phyloP scores from a whole-genome alignment of 2,329 filamentous ascomycete genomes.

The Ceratocystis eucalypticola region DNA sequence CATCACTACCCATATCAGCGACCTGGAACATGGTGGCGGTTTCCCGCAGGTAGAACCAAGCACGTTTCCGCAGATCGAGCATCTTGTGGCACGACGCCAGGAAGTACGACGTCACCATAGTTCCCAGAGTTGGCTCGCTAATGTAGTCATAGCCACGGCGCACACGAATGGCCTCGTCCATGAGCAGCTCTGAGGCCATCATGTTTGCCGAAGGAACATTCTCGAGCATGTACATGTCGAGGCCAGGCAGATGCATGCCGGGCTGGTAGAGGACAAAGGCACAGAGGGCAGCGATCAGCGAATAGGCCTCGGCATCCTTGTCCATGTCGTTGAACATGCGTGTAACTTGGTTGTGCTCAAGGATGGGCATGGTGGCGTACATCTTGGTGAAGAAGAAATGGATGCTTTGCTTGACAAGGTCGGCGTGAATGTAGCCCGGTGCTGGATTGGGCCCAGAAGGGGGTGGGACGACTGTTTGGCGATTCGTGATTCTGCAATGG shows the following conservation, averaged over 20 bases:
- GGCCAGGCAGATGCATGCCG: constrained; percentile 46
- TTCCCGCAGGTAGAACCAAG: constrained; percentile 69
- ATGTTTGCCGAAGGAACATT: constrained; percentile 46
- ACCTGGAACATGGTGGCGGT: constrained; percentile 57
- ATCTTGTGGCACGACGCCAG: constrained; percentile 51
- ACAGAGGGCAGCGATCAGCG: constrained; percentile 49
- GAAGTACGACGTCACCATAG: constrained; percentile 63
- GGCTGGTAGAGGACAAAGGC: constrained; percentile 58
- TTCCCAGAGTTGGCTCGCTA: constrained; percentile 42
- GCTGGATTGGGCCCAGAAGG: constrained; percentile 35
- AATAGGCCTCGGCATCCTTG: constrained; percentile 49
- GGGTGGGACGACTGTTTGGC: constrained; percentile 22
- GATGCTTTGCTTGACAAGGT: constrained; percentile 52
- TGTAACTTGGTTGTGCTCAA: constrained; percentile 45
- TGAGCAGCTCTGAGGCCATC: constrained; percentile 49
- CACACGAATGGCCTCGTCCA: constrained; percentile 54
- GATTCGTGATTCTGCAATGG: constrained; percentile 44
- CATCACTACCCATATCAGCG: constrained; percentile 47
- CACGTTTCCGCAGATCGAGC: constrained; percentile 37
- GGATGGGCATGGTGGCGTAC: constrained; percentile 49
- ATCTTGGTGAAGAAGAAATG: constrained; percentile 57
- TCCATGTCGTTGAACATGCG: constrained; percentile 48
- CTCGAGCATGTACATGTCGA: constrained; percentile 43
- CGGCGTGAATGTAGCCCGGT: constrained; percentile 45
- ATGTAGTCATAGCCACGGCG: constrained; percentile 49